phyloP scores from a whole-genome alignment of 148 eudicot species.

The Rhododendron griersonianum region DNA sequence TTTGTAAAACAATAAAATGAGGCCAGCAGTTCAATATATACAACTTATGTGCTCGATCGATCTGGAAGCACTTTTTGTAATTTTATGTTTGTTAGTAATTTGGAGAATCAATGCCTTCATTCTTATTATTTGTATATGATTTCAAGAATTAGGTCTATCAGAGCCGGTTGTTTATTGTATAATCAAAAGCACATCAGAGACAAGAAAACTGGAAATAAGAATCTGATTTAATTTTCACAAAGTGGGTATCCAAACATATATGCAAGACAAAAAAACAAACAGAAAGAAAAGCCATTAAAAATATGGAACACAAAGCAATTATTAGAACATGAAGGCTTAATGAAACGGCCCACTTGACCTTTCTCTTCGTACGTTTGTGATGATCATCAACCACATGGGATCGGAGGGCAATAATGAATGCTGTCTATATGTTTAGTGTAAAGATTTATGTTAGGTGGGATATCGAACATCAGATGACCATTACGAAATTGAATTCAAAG shows the following conservation, averaged over 20 bases:
- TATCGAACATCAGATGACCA: constrained; percentile 22
- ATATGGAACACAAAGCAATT: background rate
- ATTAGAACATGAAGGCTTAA: background rate
- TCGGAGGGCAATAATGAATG: constrained; percentile 2
- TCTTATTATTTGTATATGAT: background rate
- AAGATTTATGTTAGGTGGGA: constrained; percentile 26
- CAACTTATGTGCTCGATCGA: no score
- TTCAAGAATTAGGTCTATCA: background rate
- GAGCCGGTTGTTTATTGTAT: background rate
- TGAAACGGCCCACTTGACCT: background rate
- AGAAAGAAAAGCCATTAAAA: background rate
- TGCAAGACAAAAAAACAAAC: constrained; percentile 1
- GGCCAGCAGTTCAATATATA: background rate
- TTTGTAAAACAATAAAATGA: no score
- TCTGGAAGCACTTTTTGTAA: background rate
- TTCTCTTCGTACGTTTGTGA: background rate
- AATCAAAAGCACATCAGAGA: background rate
- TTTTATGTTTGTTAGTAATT: background rate
- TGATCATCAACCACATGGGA: constrained; percentile 7
- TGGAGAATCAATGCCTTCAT: background rate
- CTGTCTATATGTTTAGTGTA: background rate
- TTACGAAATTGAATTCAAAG: background rate
- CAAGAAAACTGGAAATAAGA: background rate
- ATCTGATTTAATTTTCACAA: background rate
- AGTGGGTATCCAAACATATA: background rate